A percentile compares a stretch with the other conserved stretches of the same genome.
phyloP scores from a whole-genome alignment of 352 stramenopile species.

The Lagenidium giganteum region DNA sequence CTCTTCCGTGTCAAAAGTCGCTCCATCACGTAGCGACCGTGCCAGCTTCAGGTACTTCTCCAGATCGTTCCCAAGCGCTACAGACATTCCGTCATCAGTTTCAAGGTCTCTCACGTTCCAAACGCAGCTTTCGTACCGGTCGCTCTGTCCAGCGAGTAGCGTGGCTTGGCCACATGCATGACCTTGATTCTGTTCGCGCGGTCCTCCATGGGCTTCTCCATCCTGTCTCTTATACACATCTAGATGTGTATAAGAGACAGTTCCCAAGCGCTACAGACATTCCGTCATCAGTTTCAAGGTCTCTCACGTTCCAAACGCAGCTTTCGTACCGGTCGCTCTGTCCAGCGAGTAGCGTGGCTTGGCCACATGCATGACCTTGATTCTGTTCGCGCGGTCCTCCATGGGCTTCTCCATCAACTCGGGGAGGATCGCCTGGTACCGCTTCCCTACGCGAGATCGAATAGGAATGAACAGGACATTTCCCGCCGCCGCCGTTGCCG shows the following conservation, averaged over 20 bases:
- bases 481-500: conserved; percentile 3
- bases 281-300: background rate
- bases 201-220: conserved; percentile 13
- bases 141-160: conserved; percentile 46
- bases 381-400: conserved; percentile 14
- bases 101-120: background rate
- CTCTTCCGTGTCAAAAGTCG: conserved; percentile 77
- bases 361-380: conserved; percentile 21
- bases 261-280: conserved; percentile 35
- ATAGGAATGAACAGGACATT: conserved; percentile 56
- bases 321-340: conserved; percentile 42
- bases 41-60: conserved; percentile 81
- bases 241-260: too few species aligned
- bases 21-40: conserved; percentile 60
- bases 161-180: conserved; percentile 23
- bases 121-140: conserved; percentile 30
- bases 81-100: background rate
- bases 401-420: conserved; percentile 30
- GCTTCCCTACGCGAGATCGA: conserved; percentile 73
- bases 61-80: conserved; percentile 54
- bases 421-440: conserved; percentile 72
- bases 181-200: conserved; percentile 23
- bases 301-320: conserved; percentile 3
- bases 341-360: conserved; percentile 41
- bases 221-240: too few species aligned